Percentiles rank a stretch among this genome's conserved stretches.
These are phyloP conservation scores for Lactarius evosmus DNA, from an alignment of 768 basidiomycete species.

Conservation along the genomic window DNA sequence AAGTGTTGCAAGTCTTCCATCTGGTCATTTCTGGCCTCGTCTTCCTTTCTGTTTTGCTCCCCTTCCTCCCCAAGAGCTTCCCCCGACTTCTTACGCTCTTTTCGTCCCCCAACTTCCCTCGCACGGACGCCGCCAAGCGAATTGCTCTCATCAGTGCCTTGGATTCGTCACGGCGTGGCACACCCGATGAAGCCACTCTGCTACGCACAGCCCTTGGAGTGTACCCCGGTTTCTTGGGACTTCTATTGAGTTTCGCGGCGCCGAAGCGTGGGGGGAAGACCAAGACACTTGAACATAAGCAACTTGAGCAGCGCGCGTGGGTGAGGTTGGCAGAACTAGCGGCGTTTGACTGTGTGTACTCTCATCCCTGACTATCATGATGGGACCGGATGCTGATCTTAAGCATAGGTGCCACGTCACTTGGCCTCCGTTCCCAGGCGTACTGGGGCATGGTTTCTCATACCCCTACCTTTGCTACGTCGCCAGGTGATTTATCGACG, in stretches of 20 bases:
- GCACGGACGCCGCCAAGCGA: constrained; percentile 27
- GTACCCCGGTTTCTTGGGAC: constrained; percentile 37
- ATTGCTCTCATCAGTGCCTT: constrained; percentile 37
- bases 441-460: constrained; percentile 51
- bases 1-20: constrained; percentile 62
- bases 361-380: neutral
- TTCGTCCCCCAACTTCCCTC: constrained; percentile 9
- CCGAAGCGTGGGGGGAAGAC: constrained; percentile 32
- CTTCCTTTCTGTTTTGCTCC: constrained; percentile 52
- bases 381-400: constrained; percentile 7
- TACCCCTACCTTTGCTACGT: constrained; percentile 39
- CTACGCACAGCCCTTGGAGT: constrained; percentile 43
- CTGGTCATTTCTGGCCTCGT: constrained; percentile 62
- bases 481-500: constrained; percentile 51
- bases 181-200: constrained; percentile 38
- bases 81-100: neutral
- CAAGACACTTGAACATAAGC: constrained; percentile 39
- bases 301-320: constrained; percentile 49
- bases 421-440: constrained; percentile 47
- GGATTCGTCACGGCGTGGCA: constrained; percentile 35
- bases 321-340: constrained; percentile 48
- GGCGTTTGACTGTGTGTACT: constrained; percentile 39
- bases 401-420: constrained; percentile 32
- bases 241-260: constrained; percentile 34
- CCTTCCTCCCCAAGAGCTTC: constrained; percentile 40